Conservation (phyloP, 1,284 basidiomycete species). For the Mycosarcoma maydis region DNA sequence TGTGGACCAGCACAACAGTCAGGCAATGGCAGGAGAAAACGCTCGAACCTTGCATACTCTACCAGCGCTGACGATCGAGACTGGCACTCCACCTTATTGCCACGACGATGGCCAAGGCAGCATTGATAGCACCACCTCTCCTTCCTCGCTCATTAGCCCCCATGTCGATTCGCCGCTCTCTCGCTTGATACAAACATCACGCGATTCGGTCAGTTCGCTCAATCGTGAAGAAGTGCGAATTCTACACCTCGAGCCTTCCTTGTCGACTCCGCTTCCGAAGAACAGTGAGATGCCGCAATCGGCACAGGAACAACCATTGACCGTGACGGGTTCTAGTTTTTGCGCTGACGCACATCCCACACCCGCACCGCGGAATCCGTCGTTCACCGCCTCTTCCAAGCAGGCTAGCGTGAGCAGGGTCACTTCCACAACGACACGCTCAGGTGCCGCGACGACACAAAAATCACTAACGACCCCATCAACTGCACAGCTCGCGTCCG, state of each 20-base stretch:
- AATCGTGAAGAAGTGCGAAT: slow-evolving; percentile 13
- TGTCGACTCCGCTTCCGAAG: not conserved
- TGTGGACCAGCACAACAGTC: not conserved
- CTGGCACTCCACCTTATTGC: not conserved
- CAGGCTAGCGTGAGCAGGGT: slow-evolving; percentile 10
- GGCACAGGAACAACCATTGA: too few species aligned
- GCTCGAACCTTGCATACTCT: not conserved
- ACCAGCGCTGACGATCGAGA: slow-evolving; percentile 18
- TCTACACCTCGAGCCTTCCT: not conserved
- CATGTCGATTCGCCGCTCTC: slow-evolving; percentile 33
- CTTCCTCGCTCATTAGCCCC: slow-evolving; percentile 26
- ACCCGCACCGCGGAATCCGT: slow-evolving; percentile 9
- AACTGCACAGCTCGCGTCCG: not conserved
- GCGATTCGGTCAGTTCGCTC: slow-evolving; percentile 30
- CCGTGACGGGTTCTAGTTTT: too few species aligned
- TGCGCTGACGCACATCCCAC: not conserved
- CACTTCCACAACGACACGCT: slow-evolving; percentile 7
- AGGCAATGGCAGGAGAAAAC: not conserved
- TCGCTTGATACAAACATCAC: slow-evolving; percentile 31
- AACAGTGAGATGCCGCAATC: not conserved
- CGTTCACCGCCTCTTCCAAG: slow-evolving; percentile 11
- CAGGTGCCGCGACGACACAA: not conserved
- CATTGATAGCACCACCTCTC: slow-evolving; percentile 9
- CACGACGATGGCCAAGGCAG: not conserved
- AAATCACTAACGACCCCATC: not conserved